Percentiles rank a stretch among this genome's conserved stretches.
phyloP scores from a whole-genome alignment of 2,329 filamentous ascomycete genomes.

The Talaromyces islandicus region DNA sequence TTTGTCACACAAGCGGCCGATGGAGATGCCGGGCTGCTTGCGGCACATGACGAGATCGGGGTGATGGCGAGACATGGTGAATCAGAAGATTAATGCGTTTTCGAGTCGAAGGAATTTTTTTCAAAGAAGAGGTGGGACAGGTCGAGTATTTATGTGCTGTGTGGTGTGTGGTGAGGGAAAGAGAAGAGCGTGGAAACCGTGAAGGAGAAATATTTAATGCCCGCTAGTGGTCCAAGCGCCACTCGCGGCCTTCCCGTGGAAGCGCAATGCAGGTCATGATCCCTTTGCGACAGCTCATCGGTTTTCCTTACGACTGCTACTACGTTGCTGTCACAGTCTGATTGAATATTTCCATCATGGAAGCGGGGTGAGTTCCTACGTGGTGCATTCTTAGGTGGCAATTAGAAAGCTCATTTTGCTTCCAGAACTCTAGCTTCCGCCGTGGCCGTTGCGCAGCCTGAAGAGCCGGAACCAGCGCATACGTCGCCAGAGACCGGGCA shows the following conservation, averaged over 20 bases:
- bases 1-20: constrained; percentile 98
- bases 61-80: constrained; percentile 83
- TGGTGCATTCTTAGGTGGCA: background rate
- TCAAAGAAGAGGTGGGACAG: background rate
- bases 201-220: background rate
- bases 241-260: background rate
- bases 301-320: background rate
- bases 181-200: background rate
- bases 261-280: background rate
- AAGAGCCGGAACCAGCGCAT: constrained; percentile 13
- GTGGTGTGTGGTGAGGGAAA: background rate
- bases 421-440: constrained; percentile 46
- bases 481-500: constrained; percentile 27
- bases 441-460: constrained; percentile 44
- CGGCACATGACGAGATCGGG: constrained; percentile 99
- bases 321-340: background rate
- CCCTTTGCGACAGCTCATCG: background rate
- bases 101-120: background rate
- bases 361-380: constrained; percentile 19
- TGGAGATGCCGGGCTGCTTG: constrained; percentile 94
- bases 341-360: constrained; percentile 12
- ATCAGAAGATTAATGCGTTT: background rate
- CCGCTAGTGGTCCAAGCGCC: constrained; percentile 9
- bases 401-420: background rate
- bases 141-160: background rate